Base-by-base conservation (phyloP, 2,329 filamentous ascomycete genomes). In the Sclerotinia borealis region DNA sequence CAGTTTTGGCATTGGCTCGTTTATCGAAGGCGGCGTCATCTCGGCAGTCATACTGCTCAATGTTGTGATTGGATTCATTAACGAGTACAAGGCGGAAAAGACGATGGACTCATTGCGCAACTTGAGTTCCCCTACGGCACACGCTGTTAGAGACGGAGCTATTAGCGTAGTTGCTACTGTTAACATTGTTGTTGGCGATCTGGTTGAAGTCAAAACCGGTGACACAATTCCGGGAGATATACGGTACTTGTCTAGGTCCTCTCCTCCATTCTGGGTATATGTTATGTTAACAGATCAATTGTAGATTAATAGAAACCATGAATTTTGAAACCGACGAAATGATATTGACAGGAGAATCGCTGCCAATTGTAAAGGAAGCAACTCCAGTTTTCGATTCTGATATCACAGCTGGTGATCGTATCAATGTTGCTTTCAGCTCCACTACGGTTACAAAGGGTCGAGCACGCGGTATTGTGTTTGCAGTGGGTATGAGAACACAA, bases 391-490 rank as follows among this genome's bases (percentile, higher is more conserved):
- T 85, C 66, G 68, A 77, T 5, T 71, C 74, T 2, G 80, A 83
- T 13, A 82, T 83, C 25, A 82, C 85, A 2, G 78, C 83, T 50
- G 85, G 84, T 47, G 85, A 88, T 71, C 80, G 84, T 19, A 77
- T 84, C 55, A 87, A 88, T 68, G 78, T 88, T 54, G 83, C 81
- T 2, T 88, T 82, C 72, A 84, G 83, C 68, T 85, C 83, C 31
- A 84, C 83, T 47, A 84, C 82, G 13, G 83, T 87, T 58, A 86
- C 83, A 15, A 83, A 85, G 66, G 85, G 85, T 55, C 81, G 85
- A 61, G 85, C 82, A 25, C 81, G 77, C 37, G 85, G 84, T 62
- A 80, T 87, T 61, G 83, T 86, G 15, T 82, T 85, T 68, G 81
- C 82, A 22, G 87, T 83, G 22, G 85, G 80, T 22, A 84, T 85